A percentile compares a stretch with the other conserved stretches of the same genome.
These are phyloP conservation scores for Saturnispora zaruensis DNA, from an alignment of 805 yeast genomes.

Conservation along the genomic window DNA sequence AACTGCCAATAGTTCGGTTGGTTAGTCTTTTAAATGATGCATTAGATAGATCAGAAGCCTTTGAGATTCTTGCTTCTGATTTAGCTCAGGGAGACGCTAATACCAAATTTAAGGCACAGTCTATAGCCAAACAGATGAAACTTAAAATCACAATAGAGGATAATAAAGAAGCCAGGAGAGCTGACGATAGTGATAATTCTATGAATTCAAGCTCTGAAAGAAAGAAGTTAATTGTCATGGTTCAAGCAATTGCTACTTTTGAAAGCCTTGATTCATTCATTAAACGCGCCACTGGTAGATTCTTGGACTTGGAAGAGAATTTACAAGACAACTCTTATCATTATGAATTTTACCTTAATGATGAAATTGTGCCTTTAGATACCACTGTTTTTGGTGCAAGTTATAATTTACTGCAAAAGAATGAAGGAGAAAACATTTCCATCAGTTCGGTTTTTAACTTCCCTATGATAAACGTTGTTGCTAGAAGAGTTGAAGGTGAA, in stretches of 20 bases:
- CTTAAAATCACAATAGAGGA: slow-evolving; percentile 37
- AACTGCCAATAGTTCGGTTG: slow-evolving; percentile 35
- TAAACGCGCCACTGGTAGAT: slow-evolving; percentile 32
- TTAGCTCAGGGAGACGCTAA: slow-evolving; percentile 10
- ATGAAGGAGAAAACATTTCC: slow-evolving; percentile 34
- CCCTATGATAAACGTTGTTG: slow-evolving; percentile 41
- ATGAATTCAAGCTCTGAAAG: slow-evolving; percentile 27
- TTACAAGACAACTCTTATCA: slow-evolving; percentile 24
- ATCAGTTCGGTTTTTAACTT: slow-evolving; percentile 46
- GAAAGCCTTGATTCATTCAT: slow-evolving; percentile 42
- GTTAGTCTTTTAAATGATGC: slow-evolving; percentile 63
- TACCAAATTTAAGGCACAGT: slow-evolving; percentile 37
- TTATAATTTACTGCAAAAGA: slow-evolving; percentile 38
- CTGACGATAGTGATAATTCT: slow-evolving; percentile 4
- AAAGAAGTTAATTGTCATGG: slow-evolving; percentile 31
- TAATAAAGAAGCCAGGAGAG: background rate
- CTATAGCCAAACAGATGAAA: slow-evolving; percentile 65
- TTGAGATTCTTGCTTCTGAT: slow-evolving; percentile 47
- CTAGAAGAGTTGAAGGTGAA: slow-evolving; percentile 28
- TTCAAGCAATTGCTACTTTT: slow-evolving; percentile 56
- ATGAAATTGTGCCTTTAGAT: slow-evolving; percentile 49
- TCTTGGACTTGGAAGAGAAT: slow-evolving; percentile 16
- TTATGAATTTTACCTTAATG: slow-evolving; percentile 52
- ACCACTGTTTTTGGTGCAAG: slow-evolving; percentile 74
- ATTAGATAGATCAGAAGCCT: slow-evolving; percentile 62